Conservation (phyloP, 2,329 filamentous ascomycete species). For the Nothopassalora personata region DNA sequence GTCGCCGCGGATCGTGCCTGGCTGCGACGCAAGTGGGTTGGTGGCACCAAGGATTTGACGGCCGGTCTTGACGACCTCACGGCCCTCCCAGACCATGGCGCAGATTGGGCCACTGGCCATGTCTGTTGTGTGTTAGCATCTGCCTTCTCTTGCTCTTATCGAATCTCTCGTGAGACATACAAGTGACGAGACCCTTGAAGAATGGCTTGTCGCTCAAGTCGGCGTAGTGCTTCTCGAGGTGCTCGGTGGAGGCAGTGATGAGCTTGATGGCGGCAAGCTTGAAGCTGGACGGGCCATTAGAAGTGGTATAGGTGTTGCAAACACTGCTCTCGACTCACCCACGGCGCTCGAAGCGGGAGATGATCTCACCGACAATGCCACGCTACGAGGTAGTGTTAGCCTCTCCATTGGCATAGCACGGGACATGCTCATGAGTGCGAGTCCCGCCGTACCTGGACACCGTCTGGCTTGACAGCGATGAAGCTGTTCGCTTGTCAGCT, state of each 20-base stretch:
- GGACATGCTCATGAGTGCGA: not conserved
- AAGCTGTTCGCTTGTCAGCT: conserved; percentile 58
- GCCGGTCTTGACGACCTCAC: conserved; percentile 98
- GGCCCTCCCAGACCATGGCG: conserved; percentile 99
- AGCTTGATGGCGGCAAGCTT: conserved; percentile 99
- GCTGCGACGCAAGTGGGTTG: conserved; percentile 91
- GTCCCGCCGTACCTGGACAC: conserved; percentile 78
- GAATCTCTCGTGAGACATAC: conserved; percentile 49
- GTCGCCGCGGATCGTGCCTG: conserved; percentile 97
- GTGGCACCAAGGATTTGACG: conserved; percentile 95
- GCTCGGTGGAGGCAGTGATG: conserved; percentile 77
- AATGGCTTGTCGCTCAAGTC: conserved; percentile 93
- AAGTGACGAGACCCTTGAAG: conserved; percentile 90
- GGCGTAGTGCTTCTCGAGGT: conserved; percentile 96
- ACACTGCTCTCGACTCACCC: conserved; percentile 53
- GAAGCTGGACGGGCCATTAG: conserved; percentile 56
- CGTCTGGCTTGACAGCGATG: conserved; percentile 99
- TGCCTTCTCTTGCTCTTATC: conserved; percentile 2
- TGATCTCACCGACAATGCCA: conserved; percentile 95
- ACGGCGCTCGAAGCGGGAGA: conserved; percentile 95
- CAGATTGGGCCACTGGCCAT: conserved; percentile 95
- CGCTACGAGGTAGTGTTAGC: conserved; percentile 54
- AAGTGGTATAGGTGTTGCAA: not conserved
- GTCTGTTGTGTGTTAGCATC: conserved; percentile 47
- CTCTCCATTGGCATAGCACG: not conserved